Evolutionary conservation across 768 basidiomycete species (phyloP).

Genomic region (Tricholoma matsutake): DNA sequence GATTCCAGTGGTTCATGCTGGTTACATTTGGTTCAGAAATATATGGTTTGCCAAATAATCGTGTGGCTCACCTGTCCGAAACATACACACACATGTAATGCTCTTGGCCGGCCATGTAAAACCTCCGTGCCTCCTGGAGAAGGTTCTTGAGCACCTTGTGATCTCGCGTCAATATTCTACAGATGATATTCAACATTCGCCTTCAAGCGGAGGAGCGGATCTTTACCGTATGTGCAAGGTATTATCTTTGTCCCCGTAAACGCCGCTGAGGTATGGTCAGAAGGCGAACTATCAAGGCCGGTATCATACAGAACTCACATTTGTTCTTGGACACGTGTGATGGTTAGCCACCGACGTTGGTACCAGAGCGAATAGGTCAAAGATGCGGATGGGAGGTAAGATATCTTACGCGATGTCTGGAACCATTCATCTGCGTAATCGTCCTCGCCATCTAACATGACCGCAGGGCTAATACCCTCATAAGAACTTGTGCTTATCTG

Average conservation of each 20-base stretch:
- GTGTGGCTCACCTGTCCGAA: constrained; percentile 30
- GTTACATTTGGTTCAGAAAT: too few relatives aligned
- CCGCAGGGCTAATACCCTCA: constrained; percentile 20
- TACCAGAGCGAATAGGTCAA: constrained; percentile 33
- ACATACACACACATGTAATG: constrained; percentile 42
- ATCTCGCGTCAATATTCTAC: constrained; percentile 41
- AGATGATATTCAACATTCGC: neutral
- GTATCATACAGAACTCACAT: constrained; percentile 3
- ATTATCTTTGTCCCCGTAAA: constrained; percentile 13
- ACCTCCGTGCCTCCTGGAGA: constrained; percentile 40
- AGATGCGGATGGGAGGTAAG: constrained; percentile 32
- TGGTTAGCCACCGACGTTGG: constrained; percentile 28
- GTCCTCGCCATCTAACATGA: constrained; percentile 28
- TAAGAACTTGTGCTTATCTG: constrained; percentile 41
- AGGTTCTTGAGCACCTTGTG: constrained; percentile 35
- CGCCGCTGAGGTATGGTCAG: constrained; percentile 2
- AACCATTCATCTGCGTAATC: constrained; percentile 10
- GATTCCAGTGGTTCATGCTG: constrained; percentile 41
- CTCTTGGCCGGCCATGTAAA: constrained; percentile 36
- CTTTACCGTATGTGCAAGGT: constrained; percentile 16
- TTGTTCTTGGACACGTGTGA: constrained; percentile 12
- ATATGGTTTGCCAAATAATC: neutral
- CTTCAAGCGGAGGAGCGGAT: neutral
- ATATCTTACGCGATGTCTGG: constrained; percentile 21
- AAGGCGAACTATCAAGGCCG: neutral